A percentile compares a stretch with the other conserved stretches of the same genome.
Conservation (phyloP, 2,329 filamentous ascomycete genomes). For the Penicillium corylophilum region DNA sequence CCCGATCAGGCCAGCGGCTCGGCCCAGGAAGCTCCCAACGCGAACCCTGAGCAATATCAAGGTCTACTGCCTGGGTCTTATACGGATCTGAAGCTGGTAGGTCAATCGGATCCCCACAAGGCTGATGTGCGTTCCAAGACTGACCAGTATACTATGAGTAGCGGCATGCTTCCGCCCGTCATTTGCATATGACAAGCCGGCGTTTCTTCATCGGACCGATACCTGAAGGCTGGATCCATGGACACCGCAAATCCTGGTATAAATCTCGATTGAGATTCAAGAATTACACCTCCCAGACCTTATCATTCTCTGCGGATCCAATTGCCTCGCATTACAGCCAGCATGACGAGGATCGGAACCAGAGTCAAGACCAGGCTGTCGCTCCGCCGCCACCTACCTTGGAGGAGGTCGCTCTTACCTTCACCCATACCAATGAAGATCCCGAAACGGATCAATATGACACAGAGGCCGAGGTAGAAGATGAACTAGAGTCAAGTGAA, state of each 20-base stretch:
- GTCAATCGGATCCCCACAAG: constrained; percentile 5
- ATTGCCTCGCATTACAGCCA: constrained; percentile 43
- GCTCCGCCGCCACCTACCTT: constrained; percentile 8
- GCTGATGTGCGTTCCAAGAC: not conserved
- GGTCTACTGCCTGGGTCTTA: constrained; percentile 52
- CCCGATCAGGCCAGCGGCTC: constrained; percentile 21
- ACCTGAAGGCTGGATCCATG: constrained; percentile 64
- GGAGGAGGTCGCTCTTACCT: constrained; percentile 16
- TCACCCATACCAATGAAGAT: constrained; percentile 19
- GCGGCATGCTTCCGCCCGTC: constrained; percentile 62
- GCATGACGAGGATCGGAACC: constrained; percentile 25
- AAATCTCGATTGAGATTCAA: constrained; percentile 44
- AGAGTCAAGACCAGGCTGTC: constrained; percentile 23
- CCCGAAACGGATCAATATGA: constrained; percentile 9
- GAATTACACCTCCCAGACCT: constrained; percentile 48
- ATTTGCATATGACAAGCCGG: constrained; percentile 61
- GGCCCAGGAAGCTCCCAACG: constrained; percentile 15
- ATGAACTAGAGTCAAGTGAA: constrained; percentile 1
- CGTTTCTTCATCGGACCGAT: constrained; percentile 66
- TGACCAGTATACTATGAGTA: constrained; percentile 20
- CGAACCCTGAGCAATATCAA: constrained; percentile 27
- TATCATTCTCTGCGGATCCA: constrained; percentile 54
- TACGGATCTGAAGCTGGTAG: constrained; percentile 55
- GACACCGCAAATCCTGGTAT: constrained; percentile 64
- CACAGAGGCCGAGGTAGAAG: constrained; percentile 12